A percentile compares a stretch with the other conserved stretches of the same genome.
Conservation (phyloP, 306 rosid genomes). For the Begonia masoniana region DNA sequence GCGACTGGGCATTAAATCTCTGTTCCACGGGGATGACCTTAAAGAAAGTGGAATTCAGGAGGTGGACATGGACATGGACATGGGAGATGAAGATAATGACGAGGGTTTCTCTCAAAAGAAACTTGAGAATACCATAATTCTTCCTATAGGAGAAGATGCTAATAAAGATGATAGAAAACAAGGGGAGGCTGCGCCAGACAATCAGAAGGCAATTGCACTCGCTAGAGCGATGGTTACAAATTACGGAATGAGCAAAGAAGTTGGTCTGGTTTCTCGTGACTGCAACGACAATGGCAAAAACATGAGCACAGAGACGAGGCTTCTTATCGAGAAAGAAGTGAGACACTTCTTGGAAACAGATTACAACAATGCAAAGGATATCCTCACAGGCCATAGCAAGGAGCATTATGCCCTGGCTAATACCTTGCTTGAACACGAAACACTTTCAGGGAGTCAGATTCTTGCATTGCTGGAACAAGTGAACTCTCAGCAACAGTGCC, state of each 20-base stretch:
- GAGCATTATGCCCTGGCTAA: slow-evolving; percentile 82
- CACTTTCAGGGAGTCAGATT: slow-evolving; percentile 68
- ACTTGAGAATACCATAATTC: too few relatives aligned
- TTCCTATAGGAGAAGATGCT: too few relatives aligned
- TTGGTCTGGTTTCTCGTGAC: slow-evolving; percentile 62
- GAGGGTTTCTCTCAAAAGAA: too few relatives aligned
- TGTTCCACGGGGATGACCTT: too few relatives aligned
- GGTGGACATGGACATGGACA: too few relatives aligned
- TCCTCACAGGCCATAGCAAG: slow-evolving; percentile 55
- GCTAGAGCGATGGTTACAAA: slow-evolving; percentile 83
- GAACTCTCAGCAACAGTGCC: slow-evolving; percentile 31
- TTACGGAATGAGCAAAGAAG: slow-evolving; percentile 80
- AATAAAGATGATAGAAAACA: too few relatives aligned
- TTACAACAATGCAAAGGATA: slow-evolving; percentile 71
- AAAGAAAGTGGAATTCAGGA: too few relatives aligned
- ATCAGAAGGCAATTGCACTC: slow-evolving; percentile 43
- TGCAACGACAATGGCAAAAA: slow-evolving; percentile 68
- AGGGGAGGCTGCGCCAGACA: too few relatives aligned
- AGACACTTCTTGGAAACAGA: slow-evolving; percentile 53
- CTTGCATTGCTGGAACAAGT: slow-evolving; percentile 41
- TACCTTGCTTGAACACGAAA: slow-evolving; percentile 64
- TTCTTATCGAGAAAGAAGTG: slow-evolving; percentile 80
- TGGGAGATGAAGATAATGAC: too few relatives aligned
- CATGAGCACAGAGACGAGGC: slow-evolving; percentile 90
- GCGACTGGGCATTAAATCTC: too few relatives aligned